phyloP scores from a whole-genome alignment of 1,284 basidiomycete genomes.

The Microbotryum saponariae region DNA sequence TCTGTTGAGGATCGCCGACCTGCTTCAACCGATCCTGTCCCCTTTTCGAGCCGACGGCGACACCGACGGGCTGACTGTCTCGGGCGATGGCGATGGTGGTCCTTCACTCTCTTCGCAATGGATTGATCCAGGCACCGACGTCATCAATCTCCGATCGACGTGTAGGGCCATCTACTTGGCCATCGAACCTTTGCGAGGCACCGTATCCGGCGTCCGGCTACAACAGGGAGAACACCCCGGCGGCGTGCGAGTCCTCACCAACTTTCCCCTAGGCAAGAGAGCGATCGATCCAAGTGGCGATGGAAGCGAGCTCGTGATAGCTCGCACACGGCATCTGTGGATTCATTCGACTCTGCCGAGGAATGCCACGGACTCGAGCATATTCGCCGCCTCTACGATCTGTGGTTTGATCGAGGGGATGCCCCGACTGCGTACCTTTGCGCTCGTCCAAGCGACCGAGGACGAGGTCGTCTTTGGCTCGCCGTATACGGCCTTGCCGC shows the following conservation, averaged over 20 bases:
- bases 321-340: too few species aligned
- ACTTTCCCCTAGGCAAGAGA: too few species aligned
- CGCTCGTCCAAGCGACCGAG: slow-evolving; percentile 1
- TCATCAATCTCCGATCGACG: slow-evolving; percentile 5
- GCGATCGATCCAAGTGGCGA: too few species aligned
- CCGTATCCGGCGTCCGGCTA: too few species aligned
- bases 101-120: not conserved
- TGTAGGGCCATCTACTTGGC: not conserved
- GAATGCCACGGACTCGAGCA: too few species aligned
- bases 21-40: slow-evolving; percentile 1
- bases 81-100: too few species aligned
- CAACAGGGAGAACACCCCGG: too few species aligned
- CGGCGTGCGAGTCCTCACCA: too few species aligned
- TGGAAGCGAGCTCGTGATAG: too few species aligned
- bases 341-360: too few species aligned
- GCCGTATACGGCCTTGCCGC: not conserved
- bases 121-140: not conserved
- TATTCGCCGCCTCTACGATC: too few species aligned
- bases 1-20: slow-evolving; percentile 6
- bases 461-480: not conserved
- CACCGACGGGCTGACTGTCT: not conserved
- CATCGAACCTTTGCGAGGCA: too few species aligned
- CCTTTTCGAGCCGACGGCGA: not conserved
- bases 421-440: slow-evolving; percentile 2
- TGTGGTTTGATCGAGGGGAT: not conserved